Evolutionary conservation across 805 yeast genomes (phyloP).

Genomic region (Wickerhamiella azyma): DNA sequence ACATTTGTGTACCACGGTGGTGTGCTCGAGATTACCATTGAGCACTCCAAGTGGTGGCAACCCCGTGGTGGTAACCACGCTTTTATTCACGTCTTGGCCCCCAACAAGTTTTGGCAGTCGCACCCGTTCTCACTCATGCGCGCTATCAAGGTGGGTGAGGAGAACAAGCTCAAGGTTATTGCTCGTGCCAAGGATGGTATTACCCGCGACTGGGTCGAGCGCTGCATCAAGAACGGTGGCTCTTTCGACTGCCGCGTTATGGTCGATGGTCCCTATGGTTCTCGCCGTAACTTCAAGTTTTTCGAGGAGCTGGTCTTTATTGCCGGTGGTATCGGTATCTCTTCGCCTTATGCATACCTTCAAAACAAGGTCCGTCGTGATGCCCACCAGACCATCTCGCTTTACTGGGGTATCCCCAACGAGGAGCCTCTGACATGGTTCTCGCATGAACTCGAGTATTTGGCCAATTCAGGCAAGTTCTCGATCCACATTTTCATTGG

Average conservation of each 20-base stretch:
- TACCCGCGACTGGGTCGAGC: conserved; percentile 9
- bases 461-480: conserved; percentile 9
- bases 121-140: conserved; percentile 9
- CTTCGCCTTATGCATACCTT: conserved; percentile 8
- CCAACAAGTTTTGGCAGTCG: conserved; percentile 19
- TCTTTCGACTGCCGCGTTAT: conserved; percentile 6
- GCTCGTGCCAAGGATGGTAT: conserved; percentile 10
- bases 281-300: conserved; percentile 9
- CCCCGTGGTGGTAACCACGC: conserved; percentile 42
- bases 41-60: conserved; percentile 33
- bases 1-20: conserved; percentile 16
- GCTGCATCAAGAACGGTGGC: conserved; percentile 9
- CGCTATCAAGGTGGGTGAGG: conserved; percentile 7
- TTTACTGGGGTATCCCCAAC: conserved; percentile 11
- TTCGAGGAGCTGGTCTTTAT: conserved; percentile 8
- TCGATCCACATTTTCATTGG: conserved; percentile 9
- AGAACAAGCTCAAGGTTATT: conserved; percentile 6
- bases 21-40: conserved; percentile 16
- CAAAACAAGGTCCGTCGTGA: conserved; percentile 10
- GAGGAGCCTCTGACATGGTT: conserved; percentile 11
- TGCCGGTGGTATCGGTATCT: conserved; percentile 11
- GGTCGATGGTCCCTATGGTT: conserved; percentile 8
- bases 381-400: conserved; percentile 7
- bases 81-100: conserved; percentile 34
- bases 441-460: conserved; percentile 7